Evolutionary conservation across 1,284 basidiomycete species (phyloP), one percentile per base, ranked within the genome.

Genomic region (Sporisorium sorghi): DNA sequence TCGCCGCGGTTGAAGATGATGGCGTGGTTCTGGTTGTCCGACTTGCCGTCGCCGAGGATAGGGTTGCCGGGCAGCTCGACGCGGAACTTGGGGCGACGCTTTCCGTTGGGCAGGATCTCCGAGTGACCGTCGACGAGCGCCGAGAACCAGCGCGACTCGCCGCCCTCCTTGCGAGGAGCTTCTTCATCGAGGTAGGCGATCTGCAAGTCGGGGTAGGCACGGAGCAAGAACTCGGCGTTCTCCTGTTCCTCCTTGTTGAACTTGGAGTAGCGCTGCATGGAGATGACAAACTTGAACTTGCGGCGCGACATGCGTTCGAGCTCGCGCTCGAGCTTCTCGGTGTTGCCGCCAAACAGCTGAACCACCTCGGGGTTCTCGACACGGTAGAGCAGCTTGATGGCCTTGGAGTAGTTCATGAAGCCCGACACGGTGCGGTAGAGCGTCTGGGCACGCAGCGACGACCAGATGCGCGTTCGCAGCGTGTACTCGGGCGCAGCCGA

Each of bases 361-460:
- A 99, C 96, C 51, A 99, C 92, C 85, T 98, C 96, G 23, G 96
- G 97, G 87, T 98, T 99, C 87, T 99, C 97, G 59, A 99, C 96
- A 76, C 96, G 94, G 86, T 98, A 97, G 30, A 99, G 89, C n/a
- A 99, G 88, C 87, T 99, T 99, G 90, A 99, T 98, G 19, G 97
- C 96, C 88, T 99, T 99, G 81, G 93, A 91, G 86, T 99, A 99
- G 88, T 99, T 99, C 97, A 99, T 99, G 91, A 99, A 98, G 55
- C 96, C 97, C 48, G 97, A 97, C 17, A 99, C 95, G 21, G 96
- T 99, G 78, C 97, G 91, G 86, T 99, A 99, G 33, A 99, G 90
- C 3, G 97, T 99, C 87, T 99, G 97, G 21, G 96, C 96, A 67
- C 96, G 93, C 15, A 99, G 89, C 28, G 95, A 98, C 11, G 96